Evolutionary conservation across 2,329 filamentous ascomycete genomes (phyloP).

Genomic region (Colletotrichum sp.): DNA sequence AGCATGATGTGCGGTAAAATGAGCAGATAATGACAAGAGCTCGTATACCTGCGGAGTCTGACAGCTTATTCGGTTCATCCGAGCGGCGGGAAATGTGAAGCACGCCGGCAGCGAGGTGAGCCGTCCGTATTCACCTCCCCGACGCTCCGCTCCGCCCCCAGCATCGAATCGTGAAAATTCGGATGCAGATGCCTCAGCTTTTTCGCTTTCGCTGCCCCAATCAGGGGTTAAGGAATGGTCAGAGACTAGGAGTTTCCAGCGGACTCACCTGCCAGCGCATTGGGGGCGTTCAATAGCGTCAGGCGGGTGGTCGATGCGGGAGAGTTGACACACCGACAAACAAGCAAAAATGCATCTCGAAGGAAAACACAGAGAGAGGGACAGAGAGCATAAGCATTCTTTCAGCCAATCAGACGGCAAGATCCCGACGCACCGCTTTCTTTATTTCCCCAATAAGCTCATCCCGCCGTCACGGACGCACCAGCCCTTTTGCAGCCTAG

Average conservation of each 20-base stretch:
- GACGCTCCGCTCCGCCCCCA: not conserved
- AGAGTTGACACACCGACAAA: not conserved
- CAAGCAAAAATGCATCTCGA: not conserved
- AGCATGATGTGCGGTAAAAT: not conserved
- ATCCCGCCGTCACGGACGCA: not conserved
- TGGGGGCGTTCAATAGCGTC: slow-evolving; percentile 11
- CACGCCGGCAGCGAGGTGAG: not conserved
- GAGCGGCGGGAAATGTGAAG: not conserved
- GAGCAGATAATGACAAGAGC: not conserved
- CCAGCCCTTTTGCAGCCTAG: not conserved
- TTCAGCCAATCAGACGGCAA: not conserved
- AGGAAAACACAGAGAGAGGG: not conserved
- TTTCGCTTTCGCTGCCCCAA: not conserved
- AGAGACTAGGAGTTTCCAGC: not conserved
- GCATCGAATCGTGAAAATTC: not conserved
- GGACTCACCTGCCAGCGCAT: not conserved
- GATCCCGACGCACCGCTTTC: not conserved
- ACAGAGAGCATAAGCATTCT: not conserved
- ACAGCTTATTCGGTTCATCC: slow-evolving; percentile 6
- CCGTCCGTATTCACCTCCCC: not conserved
- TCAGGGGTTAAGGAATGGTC: not conserved
- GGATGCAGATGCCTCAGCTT: not conserved
- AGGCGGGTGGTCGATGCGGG: not conserved
- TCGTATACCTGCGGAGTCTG: slow-evolving; percentile 6
- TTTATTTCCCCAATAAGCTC: not conserved